Base-by-base conservation (phyloP, 331 rosid species). In the Pyrus hybrid region DNA sequence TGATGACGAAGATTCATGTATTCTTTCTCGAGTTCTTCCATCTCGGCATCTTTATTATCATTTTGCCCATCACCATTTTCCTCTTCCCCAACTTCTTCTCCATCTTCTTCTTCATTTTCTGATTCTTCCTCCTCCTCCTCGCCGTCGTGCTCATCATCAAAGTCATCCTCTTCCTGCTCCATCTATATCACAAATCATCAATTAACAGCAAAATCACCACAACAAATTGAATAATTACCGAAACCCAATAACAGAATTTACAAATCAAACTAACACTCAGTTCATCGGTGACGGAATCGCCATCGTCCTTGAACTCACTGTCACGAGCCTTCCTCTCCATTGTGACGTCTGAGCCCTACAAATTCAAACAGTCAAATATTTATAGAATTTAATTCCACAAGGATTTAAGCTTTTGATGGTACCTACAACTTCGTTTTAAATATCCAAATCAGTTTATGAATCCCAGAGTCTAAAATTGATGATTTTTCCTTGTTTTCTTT, bases 1-100 rank as follows among this genome's bases (percentile, higher is more conserved):
- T 88, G 89, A 21, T 84, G 76, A 64, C 88, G 89, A 78, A 91
- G 90, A n/a, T n/a, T n/a, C n/a, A n/a, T n/a, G n/a, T n/a, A n/a
- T n/a, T n/a, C n/a, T n/a, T n/a, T n/a, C n/a, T n/a, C n/a, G n/a
- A n/a, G n/a, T n/a, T n/a, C n/a, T n/a, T n/a, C n/a, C n/a, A n/a
- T n/a, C n/a, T n/a, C 98, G n/a, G 80, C 86, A 73, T 78, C 28
- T 26, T 26, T 26, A 26, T 26, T 26, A 26, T 26, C 28, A 3
- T 26, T 26, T 13, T 57, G 71, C 85, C 75, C 66, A 57, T 66
- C 85, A 71, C 66, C 80, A 53, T 13, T 71, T 25, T 80, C 87
- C 30, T 8, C 69, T 10, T 14, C 74, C 37, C 56, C 84, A 5
- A 60, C 85, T 7, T 76, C 86, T 18, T 76, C 84, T 20, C 80